Base-by-base conservation (phyloP, 192 early-diverging fungal species). In the Coemansia interrupta region DNA sequence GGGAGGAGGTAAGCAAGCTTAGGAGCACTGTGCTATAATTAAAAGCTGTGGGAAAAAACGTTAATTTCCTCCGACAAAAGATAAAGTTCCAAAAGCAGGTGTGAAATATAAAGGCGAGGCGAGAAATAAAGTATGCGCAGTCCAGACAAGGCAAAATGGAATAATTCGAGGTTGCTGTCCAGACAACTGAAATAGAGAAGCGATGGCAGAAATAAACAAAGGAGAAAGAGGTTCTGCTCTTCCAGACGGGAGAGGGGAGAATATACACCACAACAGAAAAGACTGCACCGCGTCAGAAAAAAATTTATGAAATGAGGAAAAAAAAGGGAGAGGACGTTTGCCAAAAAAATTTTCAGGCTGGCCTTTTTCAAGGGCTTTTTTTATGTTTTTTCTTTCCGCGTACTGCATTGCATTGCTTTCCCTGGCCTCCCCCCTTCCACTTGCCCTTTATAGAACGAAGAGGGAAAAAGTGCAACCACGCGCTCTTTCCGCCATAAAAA, bases 311-410 rank as follows among this genome's bases (percentile, higher is more conserved):
- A 10, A 36, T 36, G 39, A 14, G 32, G 18, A 55, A 41, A 54
- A 41, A 54, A 39, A 55, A 14, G 23, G 39, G 53, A 38, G 22
- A 58, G 29, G 38, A 42, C 38, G 49, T 64, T 53, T 15, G 53
- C 44, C 61, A 47, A 63, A 50, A 50, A 48, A 58, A 50, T 41
- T 17, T 30, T 52, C 23, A 23, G 19, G 24, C 17, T 48, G 20
- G 46, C 20, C 46, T 48, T 23, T 48, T 48, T 48, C 13, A 19
- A 48, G 46, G 46, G 46, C 46, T 26, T 22, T 44, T 19, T 23
- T 26, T 23, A 13, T 23, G n/a, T 13, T 36, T 36, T 36, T 36
- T 36, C 32, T 36, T 36, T 36, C 32, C 32, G 32, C 32, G 32
- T 36, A 36, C 32, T 23, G 46, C 46, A 48, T 48, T 48, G 46